Percentiles rank a stretch among this genome's conserved stretches.
phyloP scores from a whole-genome alignment of 1,284 basidiomycete species.

The Leucoagaricus sp. region DNA sequence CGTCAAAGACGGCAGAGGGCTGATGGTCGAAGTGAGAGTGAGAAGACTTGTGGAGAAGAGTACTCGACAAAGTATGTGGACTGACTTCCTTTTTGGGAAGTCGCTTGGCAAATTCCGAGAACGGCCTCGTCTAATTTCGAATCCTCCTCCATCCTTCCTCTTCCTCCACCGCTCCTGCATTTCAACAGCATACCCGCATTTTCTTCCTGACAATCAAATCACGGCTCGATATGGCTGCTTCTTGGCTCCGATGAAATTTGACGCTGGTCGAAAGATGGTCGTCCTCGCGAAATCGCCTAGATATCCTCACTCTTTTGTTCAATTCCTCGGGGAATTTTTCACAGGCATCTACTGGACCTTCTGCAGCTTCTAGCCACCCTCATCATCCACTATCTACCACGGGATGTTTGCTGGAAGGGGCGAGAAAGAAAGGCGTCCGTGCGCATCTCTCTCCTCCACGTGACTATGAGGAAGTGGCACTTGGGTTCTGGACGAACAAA shows the following conservation, averaged over 20 bases:
- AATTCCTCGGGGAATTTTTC: neutral
- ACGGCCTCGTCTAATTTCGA: conserved; percentile 3
- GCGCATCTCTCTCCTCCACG: conserved; percentile 36
- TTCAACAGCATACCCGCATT: neutral
- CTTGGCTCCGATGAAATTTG: neutral
- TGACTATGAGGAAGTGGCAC: conserved; percentile 28
- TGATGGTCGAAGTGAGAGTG: neutral
- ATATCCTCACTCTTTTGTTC: conserved; percentile 4
- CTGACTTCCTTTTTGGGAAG: conserved; percentile 4
- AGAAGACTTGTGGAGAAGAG: neutral
- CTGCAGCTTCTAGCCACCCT: conserved; percentile 6
- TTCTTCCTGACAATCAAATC: neutral
- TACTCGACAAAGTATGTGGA: conserved; percentile 1
- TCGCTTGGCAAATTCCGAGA: conserved; percentile 15
- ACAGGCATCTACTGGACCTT: conserved; percentile 1
- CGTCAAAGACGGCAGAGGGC: neutral
- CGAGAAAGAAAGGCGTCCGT: conserved; percentile 32
- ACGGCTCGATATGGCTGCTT: neutral
- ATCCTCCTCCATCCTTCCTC: conserved; percentile 6
- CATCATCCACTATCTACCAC: conserved; percentile 1
- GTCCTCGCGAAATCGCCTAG: neutral
- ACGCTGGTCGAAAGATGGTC: neutral
- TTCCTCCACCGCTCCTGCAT: conserved; percentile 4
- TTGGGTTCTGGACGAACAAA: conserved; percentile 33
- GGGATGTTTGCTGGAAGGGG: conserved; percentile 7